phyloP scores from a whole-genome alignment of 345 rosid species.

The Jatropha curcas region DNA sequence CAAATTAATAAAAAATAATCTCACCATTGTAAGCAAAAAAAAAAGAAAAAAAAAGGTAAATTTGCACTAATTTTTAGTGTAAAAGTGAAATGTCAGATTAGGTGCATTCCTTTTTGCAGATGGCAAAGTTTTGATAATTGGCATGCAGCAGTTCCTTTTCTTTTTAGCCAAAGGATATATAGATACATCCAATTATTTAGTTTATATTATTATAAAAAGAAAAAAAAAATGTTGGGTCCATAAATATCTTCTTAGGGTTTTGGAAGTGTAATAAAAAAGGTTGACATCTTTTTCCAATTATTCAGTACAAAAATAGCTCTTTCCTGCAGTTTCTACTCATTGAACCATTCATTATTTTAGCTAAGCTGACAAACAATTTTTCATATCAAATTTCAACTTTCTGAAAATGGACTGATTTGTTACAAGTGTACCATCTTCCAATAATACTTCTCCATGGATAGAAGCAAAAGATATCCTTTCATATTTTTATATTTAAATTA shows the following conservation, averaged over 20 bases:
- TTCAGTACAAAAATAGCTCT: neutral
- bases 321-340: neutral
- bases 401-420: neutral
- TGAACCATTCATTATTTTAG: neutral
- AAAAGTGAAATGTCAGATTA: too few species aligned
- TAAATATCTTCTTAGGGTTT: neutral
- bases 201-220: too few species aligned
- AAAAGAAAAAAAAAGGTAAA: too few species aligned
- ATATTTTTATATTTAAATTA: neutral
- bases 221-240: neutral
- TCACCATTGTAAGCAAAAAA: too few species aligned
- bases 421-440: neutral
- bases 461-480: neutral
- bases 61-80: too few species aligned
- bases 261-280: conserved; percentile 8
- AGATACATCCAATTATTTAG: too few species aligned
- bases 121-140: too few species aligned
- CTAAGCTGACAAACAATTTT: neutral
- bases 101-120: too few species aligned
- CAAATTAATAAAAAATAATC: too few species aligned
- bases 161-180: too few species aligned
- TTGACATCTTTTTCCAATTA: conserved; percentile 1
- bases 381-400: neutral
- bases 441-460: neutral
- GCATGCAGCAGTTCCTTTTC: too few species aligned